A percentile compares a stretch with the other conserved stretches of the same genome.
These are phyloP conservation scores for Oropetium thomaeum DNA, from an alignment of 176 grass and related monocot species.

Conservation along the genomic window DNA sequence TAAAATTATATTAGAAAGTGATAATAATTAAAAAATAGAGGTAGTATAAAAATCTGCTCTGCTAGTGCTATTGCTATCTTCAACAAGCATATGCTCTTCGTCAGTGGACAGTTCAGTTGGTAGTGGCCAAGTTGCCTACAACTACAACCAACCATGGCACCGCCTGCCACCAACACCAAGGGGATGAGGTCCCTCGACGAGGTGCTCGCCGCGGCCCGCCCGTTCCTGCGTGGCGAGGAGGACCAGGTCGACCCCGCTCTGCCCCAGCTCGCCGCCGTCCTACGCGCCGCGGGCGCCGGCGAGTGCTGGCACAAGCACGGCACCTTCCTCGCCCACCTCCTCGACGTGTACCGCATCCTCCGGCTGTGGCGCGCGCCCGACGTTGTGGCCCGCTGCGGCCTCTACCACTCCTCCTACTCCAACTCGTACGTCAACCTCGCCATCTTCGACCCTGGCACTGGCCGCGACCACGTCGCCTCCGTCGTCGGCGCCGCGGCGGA, in stretches of 20 bases:
- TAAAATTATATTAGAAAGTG: no score
- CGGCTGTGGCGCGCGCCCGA: constrained; percentile 61
- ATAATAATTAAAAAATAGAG: not conserved
- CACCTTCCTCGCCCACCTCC: constrained; percentile 87
- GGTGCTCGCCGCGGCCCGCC: constrained; percentile 45
- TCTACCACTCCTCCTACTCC: constrained; percentile 94
- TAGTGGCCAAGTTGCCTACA: not conserved
- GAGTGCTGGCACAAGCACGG: constrained; percentile 99
- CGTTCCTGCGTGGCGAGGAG: constrained; percentile 68
- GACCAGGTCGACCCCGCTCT: constrained; percentile 53
- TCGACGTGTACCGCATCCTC: constrained; percentile 67
- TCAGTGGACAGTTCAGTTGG: not conserved
- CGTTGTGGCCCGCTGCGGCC: constrained; percentile 58
- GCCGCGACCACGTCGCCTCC: constrained; percentile 33
- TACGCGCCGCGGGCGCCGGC: constrained; percentile 57
- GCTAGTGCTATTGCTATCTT: no score
- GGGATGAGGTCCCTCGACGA: not conserved
- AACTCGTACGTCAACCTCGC: constrained; percentile 95
- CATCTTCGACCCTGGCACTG: constrained; percentile 72
- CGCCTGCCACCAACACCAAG: no score
- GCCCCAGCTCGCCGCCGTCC: constrained; percentile 45
- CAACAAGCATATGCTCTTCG: not conserved
- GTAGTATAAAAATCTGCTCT: not conserved
- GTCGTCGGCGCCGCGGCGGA: constrained; percentile 53
- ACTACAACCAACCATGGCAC: not conserved